Base-by-base conservation (phyloP, 805 yeast genomes). In the Pichia pseudocactophila region DNA sequence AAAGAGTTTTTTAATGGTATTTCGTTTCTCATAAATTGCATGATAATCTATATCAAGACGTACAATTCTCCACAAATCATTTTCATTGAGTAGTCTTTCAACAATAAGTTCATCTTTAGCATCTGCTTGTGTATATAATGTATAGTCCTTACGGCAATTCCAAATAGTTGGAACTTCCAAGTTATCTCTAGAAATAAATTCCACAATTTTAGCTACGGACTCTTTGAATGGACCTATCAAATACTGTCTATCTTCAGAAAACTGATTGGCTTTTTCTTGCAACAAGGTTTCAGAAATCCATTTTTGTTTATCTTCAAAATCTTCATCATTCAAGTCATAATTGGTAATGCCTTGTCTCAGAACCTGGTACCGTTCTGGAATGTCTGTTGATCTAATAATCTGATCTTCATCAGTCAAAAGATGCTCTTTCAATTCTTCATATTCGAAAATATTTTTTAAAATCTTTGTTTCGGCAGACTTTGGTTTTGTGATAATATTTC, bases 101-200 rank as follows among this genome's bases (percentile, higher is more conserved):
- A 74, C 76, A 39, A 48, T 50, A 18, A 75, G 69, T 32, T 69
- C 71, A 13, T 61, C 66, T 31, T 60, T 61, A 36, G 53, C 61
- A 27, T 40, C 32, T 25, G 57, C 52, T 34, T 71, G 71, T 9
- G 85, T 73, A 52, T 69, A 69, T 46, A 84, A 65, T 16, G 87
- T 68, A 57, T 84, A 87, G 62, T 92, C 97, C 63, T 95, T 84
- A 60, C 97, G 83, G 58, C 88, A 95, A 20, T 88, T 83, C 84
- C 95, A 88, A 47, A 92, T 88, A 54, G 88, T 85, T 10, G 98
- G 97, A 5, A 90, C 96, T 59, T 92, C 98, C 49, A 82, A 71
- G 45, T 80, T 72, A 38, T 89, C 95, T 52, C 76, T 78, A 12
- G 88, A 71, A 26, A 92, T 66, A 50, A 78, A 88, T 56, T 70